phyloP scores from a whole-genome alignment of 2,329 filamentous ascomycete genomes.

The Colletotrichum sp. region DNA sequence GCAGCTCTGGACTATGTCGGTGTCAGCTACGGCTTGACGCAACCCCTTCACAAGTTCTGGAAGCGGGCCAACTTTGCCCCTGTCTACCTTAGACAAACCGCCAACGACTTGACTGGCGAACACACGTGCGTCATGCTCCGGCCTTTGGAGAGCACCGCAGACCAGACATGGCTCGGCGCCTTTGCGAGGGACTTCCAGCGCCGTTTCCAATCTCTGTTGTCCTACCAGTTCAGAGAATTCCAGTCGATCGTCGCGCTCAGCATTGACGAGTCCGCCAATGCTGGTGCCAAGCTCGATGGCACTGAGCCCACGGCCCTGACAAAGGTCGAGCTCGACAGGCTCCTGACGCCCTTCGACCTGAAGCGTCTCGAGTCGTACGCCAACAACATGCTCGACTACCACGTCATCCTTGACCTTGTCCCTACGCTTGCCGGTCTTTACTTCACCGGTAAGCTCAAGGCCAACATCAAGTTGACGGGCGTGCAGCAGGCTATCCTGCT shows the following conservation, averaged over 20 bases:
- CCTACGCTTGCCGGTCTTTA: constrained; percentile 83
- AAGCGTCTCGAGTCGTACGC: constrained; percentile 95
- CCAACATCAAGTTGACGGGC: constrained; percentile 73
- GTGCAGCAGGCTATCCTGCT: constrained; percentile 87
- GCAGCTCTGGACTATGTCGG: constrained; percentile 89
- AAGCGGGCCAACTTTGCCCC: constrained; percentile 86
- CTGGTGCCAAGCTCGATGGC: constrained; percentile 70
- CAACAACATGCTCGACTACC: constrained; percentile 97
- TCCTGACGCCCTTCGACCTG: constrained; percentile 89
- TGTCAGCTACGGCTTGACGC: constrained; percentile 92
- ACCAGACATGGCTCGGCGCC: constrained; percentile 85
- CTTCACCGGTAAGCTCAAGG: constrained; percentile 78
- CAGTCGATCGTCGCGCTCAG: constrained; percentile 78
- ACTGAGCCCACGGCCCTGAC: constrained; percentile 59
- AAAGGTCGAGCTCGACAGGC: constrained; percentile 77
- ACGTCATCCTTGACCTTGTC: constrained; percentile 92
- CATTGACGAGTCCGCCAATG: constrained; percentile 84
- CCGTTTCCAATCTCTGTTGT: constrained; percentile 88
- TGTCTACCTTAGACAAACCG: constrained; percentile 92
- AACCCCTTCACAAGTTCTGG: constrained; percentile 93
- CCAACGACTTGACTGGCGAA: constrained; percentile 95
- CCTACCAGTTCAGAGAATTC: constrained; percentile 91
- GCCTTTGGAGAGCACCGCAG: constrained; percentile 71
- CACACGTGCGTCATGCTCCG: constrained; percentile 98
- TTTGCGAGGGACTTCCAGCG: constrained; percentile 94